Evolutionary conservation across 768 basidiomycete genomes (phyloP).

Genomic region (Asterophora parasitica): DNA sequence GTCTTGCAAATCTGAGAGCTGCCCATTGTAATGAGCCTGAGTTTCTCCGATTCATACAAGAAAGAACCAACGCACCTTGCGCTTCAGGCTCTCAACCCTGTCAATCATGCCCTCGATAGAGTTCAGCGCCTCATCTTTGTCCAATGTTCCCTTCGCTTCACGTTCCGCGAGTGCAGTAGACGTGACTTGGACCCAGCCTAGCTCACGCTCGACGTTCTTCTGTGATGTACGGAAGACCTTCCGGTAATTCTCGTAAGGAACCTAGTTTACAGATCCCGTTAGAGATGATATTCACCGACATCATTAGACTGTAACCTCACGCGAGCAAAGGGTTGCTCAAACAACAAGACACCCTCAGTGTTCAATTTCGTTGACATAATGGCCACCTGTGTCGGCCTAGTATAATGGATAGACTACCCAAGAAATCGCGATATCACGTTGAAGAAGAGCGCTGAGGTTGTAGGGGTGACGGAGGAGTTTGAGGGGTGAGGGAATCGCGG

Average conservation of each 20-base stretch:
- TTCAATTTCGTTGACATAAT: constrained; percentile 54
- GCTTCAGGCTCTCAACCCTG: constrained; percentile 74
- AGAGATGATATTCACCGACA: constrained; percentile 1
- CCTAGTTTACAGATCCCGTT: constrained; percentile 36
- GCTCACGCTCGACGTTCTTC: constrained; percentile 76
- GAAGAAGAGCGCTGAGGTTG: no score
- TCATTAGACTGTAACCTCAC: constrained; percentile 32
- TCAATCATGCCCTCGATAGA: constrained; percentile 73
- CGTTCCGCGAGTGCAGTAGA: constrained; percentile 57
- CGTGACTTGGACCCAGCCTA: constrained; percentile 51
- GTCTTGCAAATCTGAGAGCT: constrained; percentile 48
- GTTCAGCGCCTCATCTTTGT: constrained; percentile 50
- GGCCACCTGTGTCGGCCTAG: background rate
- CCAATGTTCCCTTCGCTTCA: constrained; percentile 31
- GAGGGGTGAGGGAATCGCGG: no score
- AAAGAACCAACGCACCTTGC: constrained; percentile 59
- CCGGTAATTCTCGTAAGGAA: constrained; percentile 86
- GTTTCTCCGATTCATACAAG: background rate
- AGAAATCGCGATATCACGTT: background rate
- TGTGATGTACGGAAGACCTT: constrained; percentile 83
- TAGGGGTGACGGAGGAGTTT: no score
- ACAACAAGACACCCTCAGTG: constrained; percentile 69
- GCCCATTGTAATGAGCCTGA: constrained; percentile 1
- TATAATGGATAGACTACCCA: no score
- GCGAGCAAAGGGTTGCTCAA: constrained; percentile 80